Base-by-base conservation (phyloP, 192 early-diverging fungal genomes). In the Glomus cerebriforme region DNA sequence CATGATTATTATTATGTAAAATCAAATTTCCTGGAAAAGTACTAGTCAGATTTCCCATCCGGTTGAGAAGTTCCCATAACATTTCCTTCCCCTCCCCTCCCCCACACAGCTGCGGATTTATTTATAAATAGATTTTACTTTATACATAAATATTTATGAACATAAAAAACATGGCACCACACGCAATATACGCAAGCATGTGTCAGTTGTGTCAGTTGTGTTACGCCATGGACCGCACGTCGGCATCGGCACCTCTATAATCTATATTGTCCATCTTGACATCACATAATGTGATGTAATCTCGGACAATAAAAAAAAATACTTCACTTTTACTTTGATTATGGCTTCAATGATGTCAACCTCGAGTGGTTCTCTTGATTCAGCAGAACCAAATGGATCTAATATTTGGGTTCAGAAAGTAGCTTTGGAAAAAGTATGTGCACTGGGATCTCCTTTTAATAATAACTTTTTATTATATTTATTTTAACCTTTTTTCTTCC, bases 381-480 rank as follows among this genome's bases (percentile, higher is more conserved):
- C 68, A 45, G 24, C 68, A 45, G 68, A 70, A 70, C 4, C 68
- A 70, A 45, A 7, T 43, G 43, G 35, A 43, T 34, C 27, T n/a
- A 45, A 70, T 45, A 7, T 75, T 59, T 63, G 74, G 74, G 10
- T 59, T 12, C 58, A 75, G 13, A 75, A 63, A 75, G 17, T 1
- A 12, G 59, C 59, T 35, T 39, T 75, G 19, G 74, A 75, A 27
- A 59, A 34, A 37, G 74, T 60, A 75, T 19, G 59, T 75, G n/a
- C 7, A 45, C n/a, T 13, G 2, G 32, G 26, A 19, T 58, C 15
- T 17, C 12, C 7, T 29, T 58, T 73, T 26, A 9, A 73, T 10
- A 73, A 10, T 8, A 45, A 24, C 32, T 19, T 34, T 19, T 10
- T 31, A n/a, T 77, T 15, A 64, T 65, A 26, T 22, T 8, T 17